Conservation (phyloP, 768 basidiomycete genomes). For the Lactifluus hygrophoroides region DNA sequence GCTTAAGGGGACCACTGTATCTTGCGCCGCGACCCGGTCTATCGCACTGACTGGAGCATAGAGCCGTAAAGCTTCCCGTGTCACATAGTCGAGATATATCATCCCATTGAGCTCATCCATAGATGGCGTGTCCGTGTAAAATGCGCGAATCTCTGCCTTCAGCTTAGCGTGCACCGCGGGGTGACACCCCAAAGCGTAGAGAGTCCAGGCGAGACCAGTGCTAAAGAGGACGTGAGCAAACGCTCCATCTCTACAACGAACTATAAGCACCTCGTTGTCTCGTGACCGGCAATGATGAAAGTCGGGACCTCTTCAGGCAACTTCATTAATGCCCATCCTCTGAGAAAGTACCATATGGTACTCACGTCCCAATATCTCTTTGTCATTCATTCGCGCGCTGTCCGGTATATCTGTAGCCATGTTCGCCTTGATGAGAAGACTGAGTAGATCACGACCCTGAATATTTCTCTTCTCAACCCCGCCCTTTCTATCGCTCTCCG, state of each 20-base stretch:
- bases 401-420: slow-evolving; percentile 51
- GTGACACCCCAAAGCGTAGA: slow-evolving; percentile 45
- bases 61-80: slow-evolving; percentile 14
- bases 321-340: neutral
- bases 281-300: slow-evolving; percentile 52
- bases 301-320: slow-evolving; percentile 45
- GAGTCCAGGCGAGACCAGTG: slow-evolving; percentile 46
- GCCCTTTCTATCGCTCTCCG: slow-evolving; percentile 20
- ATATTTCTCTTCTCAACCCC: slow-evolving; percentile 29
- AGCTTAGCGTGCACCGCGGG: slow-evolving; percentile 46
- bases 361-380: slow-evolving; percentile 51
- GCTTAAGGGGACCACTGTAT: slow-evolving; percentile 16
- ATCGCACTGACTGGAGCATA: slow-evolving; percentile 16
- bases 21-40: slow-evolving; percentile 10
- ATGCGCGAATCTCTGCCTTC: slow-evolving; percentile 44
- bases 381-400: slow-evolving; percentile 47
- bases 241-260: neutral
- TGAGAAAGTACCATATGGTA: neutral
- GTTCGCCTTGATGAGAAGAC: slow-evolving; percentile 54
- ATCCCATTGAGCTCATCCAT: slow-evolving; percentile 64
- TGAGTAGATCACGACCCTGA: slow-evolving; percentile 46
- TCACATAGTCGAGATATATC: slow-evolving; percentile 46
- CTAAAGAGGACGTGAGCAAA: slow-evolving; percentile 5
- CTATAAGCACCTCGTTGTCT: slow-evolving; percentile 39
- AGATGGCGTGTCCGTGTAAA: slow-evolving; percentile 47